A percentile compares a stretch with the other conserved stretches of the same genome.
These are phyloP conservation scores for Zizania latifolia DNA, from an alignment of 176 grass and related monocot genomes.

Conservation along the genomic window DNA sequence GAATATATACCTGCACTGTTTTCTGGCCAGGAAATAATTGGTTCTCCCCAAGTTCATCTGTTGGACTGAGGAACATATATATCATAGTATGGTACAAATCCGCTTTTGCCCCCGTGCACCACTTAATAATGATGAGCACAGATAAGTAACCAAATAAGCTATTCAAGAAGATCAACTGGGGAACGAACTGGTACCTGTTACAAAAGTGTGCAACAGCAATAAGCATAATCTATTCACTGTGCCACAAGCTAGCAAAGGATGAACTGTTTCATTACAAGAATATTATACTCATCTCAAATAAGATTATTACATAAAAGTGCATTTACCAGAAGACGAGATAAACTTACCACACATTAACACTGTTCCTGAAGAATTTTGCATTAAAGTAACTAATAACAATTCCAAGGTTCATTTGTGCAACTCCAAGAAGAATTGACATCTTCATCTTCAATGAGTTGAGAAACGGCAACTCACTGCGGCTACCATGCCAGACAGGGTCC, in stretches of 20 bases:
- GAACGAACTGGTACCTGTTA: conserved; percentile 77
- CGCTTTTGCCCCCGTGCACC: conserved; percentile 86
- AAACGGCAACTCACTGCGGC: conserved; percentile 79
- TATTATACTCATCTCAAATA: neutral
- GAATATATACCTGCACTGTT: conserved; percentile 58
- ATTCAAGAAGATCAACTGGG: conserved; percentile 92
- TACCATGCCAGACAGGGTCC: conserved; percentile 86
- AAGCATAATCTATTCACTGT: conserved; percentile 7
- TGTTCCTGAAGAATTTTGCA: conserved; percentile 71
- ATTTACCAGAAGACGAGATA: neutral
- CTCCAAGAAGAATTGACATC: conserved; percentile 96
- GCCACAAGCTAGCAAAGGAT: conserved; percentile 5
- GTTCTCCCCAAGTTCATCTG: conserved; percentile 83
- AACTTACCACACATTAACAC: conserved; percentile 74
- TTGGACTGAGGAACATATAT: conserved; percentile 96
- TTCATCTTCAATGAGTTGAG: conserved; percentile 98
- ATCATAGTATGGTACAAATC: conserved; percentile 98
- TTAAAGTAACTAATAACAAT: conserved; percentile 93
- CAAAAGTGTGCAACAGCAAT: conserved; percentile 1
- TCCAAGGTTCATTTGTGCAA: conserved; percentile 97
- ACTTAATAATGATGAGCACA: conserved; percentile 81
- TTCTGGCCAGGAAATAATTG: conserved; percentile 89
- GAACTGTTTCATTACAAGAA: neutral
- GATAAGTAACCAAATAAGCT: conserved; percentile 93
- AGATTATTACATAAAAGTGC: neutral